These are phyloP conservation scores for Pythium myriotylum DNA, from an alignment of 352 stramenopile genomes.

Conservation along the genomic window DNA sequence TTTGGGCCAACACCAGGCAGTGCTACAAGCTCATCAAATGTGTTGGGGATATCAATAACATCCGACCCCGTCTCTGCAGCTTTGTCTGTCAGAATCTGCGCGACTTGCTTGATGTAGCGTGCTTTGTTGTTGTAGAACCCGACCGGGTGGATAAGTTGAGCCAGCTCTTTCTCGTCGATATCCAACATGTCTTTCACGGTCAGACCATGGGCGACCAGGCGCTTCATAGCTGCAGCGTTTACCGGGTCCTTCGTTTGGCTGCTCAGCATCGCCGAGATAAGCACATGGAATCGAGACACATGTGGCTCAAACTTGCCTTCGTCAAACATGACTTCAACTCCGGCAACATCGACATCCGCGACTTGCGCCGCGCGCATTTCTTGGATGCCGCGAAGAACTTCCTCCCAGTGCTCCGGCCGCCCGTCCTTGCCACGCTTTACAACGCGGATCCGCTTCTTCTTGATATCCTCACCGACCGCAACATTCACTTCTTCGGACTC, in stretches of 20 bases:
- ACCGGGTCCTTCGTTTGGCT: slow-evolving; percentile 97
- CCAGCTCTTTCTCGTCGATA: slow-evolving; percentile 83
- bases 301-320: slow-evolving; percentile 39
- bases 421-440: slow-evolving; percentile 27
- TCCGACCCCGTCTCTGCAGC: slow-evolving; percentile 26
- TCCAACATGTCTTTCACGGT: slow-evolving; percentile 87
- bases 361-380: slow-evolving; percentile 65
- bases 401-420: slow-evolving; percentile 51
- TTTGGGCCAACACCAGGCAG: slow-evolving; percentile 96
- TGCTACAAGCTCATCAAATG: slow-evolving; percentile 87
- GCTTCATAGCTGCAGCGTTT: slow-evolving; percentile 70
- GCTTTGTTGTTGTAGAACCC: slow-evolving; percentile 98
- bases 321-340: slow-evolving; percentile 63
- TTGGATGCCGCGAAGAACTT: slow-evolving; percentile 61
- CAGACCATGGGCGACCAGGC: slow-evolving; percentile 68
- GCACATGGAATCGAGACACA: slow-evolving; percentile 88
- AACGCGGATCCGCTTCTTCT: slow-evolving; percentile 12
- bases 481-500: background rate
- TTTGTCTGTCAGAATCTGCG: slow-evolving; percentile 47
- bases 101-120: slow-evolving; percentile 92
- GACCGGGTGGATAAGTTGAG: slow-evolving; percentile 89
- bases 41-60: slow-evolving; percentile 90
- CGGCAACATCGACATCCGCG: slow-evolving; percentile 74
- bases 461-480: slow-evolving; percentile 6
- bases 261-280: slow-evolving; percentile 96